These are phyloP conservation scores for Fulvia fulva DNA, from an alignment of 2,329 filamentous ascomycete genomes.

Conservation along the genomic window DNA sequence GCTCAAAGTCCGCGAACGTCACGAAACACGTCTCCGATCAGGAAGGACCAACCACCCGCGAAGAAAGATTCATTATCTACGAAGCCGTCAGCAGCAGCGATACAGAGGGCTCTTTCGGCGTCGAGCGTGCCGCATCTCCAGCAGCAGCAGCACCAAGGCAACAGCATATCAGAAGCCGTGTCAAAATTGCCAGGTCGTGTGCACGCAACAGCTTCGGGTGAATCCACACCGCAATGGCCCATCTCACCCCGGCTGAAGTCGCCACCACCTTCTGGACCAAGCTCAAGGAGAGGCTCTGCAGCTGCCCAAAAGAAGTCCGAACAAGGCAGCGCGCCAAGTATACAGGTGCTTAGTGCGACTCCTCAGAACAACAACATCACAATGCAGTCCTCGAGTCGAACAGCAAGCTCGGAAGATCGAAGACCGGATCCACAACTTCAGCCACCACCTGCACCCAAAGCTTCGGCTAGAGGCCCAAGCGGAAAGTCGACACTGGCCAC, in stretches of 20 bases:
- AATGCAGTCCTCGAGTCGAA: slow-evolving; percentile 13
- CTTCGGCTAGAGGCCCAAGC: slow-evolving; percentile 35
- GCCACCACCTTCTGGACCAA: slow-evolving; percentile 58
- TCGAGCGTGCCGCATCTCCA: slow-evolving; percentile 64
- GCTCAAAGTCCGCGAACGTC: slow-evolving; percentile 44
- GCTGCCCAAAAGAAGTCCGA: slow-evolving; percentile 35
- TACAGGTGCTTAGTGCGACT: slow-evolving; percentile 44
- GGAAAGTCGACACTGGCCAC: slow-evolving; percentile 68
- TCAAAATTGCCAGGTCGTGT: slow-evolving; percentile 55
- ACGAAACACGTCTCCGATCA: slow-evolving; percentile 45
- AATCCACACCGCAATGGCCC: slow-evolving; percentile 65
- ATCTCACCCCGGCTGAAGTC: slow-evolving; percentile 70
- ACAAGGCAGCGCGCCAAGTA: slow-evolving; percentile 39
- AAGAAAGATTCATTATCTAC: slow-evolving; percentile 37
- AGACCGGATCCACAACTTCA: slow-evolving; percentile 38
- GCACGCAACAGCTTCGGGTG: slow-evolving; percentile 45
- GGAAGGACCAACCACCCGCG: slow-evolving; percentile 41
- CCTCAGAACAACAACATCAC: slow-evolving; percentile 36
- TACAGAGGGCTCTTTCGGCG: slow-evolving; percentile 65
- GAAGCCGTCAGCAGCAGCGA: slow-evolving; percentile 58
- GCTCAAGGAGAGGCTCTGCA: slow-evolving; percentile 42
- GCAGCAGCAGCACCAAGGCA: slow-evolving; percentile 26
- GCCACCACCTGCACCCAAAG: slow-evolving; percentile 35
- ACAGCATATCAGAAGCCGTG: slow-evolving; percentile 55
- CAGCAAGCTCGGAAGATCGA: slow-evolving; percentile 27